Evolutionary conservation across 768 basidiomycete species (phyloP).

Genomic region (Pisolithus sp.): DNA sequence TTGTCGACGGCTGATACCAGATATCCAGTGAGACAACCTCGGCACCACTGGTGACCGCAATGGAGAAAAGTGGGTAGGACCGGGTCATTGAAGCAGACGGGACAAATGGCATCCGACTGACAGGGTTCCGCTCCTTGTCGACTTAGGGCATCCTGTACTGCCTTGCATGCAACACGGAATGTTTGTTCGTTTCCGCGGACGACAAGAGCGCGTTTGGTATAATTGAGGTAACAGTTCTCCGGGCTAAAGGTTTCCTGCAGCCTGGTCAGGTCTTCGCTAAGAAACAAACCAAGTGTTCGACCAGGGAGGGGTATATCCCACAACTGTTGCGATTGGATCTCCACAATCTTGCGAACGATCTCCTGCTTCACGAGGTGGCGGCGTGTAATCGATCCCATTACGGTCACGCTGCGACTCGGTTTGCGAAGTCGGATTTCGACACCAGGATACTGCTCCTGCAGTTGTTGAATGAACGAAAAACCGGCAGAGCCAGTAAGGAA

Average conservation of each 20-base stretch:
- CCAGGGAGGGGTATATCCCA: slow-evolving; percentile 43
- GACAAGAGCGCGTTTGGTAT: slow-evolving; percentile 34
- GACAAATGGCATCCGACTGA: slow-evolving; percentile 38
- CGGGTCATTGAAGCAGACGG: slow-evolving; percentile 58
- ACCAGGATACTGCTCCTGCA: slow-evolving; percentile 34
- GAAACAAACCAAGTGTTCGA: slow-evolving; percentile 39
- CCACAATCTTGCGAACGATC: slow-evolving; percentile 42
- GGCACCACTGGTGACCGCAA: slow-evolving; percentile 70
- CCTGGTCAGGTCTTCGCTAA: slow-evolving; percentile 37
- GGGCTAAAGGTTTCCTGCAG: slow-evolving; percentile 46
- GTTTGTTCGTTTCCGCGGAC: slow-evolving; percentile 49
- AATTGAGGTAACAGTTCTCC: slow-evolving; percentile 52
- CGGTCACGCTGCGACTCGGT: slow-evolving; percentile 38
- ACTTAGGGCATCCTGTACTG: slow-evolving; percentile 34
- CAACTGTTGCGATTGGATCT: slow-evolving; percentile 37
- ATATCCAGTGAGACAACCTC: slow-evolving; percentile 53
- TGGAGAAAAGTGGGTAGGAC: slow-evolving; percentile 44
- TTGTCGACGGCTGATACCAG: slow-evolving; percentile 51
- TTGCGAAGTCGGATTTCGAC: slow-evolving; percentile 40
- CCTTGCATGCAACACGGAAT: slow-evolving; percentile 31
- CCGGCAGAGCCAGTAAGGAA: slow-evolving; percentile 48
- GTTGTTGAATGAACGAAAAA: slow-evolving; percentile 33
- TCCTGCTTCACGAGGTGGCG: slow-evolving; percentile 37
- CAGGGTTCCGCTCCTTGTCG: slow-evolving; percentile 23
- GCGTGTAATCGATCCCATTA: slow-evolving; percentile 44